Evolutionary conservation across 148 eudicot species (phyloP), one percentile per base, ranked within the genome.

Genomic region (Amaranthus palmeri): DNA sequence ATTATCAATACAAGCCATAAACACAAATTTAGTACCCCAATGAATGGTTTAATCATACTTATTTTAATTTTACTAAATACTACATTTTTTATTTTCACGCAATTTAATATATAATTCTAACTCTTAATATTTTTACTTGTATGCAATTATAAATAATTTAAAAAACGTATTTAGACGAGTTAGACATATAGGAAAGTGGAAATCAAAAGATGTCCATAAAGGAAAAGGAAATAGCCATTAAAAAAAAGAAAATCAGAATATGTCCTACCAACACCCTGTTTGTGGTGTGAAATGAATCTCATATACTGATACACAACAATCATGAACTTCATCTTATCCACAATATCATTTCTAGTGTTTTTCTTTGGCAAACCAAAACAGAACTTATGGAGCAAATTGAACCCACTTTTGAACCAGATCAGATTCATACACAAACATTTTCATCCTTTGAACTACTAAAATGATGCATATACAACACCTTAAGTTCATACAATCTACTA

Each of bases 401-500:
- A 42, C 50, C 45, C 14, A 44, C 40, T 18, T 15, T 12, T 36
- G 49, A 45, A 51, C 25, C 52, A 43, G 54, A 44, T 3, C 3
- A 63, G 2, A 48, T 2, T 40, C 36, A 13, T 5, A n/a, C 11
- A 4, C 44, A 62, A 4, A 64, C 2, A 15, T 55, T 12, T 5
- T 13, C 53, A 40, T 54, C 46, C 78, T 55, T 25, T 54, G 54
- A 67, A 57, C 14, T 41, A 4, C 17, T 40, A 73, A 14, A 40
- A 87, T 87, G 88, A 68, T 77, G 84, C 87, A 25, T 25, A 25
- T 25, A 25, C 36, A 77, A 47, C 76, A 64, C 77, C 67, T 84
- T 25, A 83, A 78, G 72, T 56, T 83, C 70, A 60, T 62, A 48
- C 88, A 78, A 54, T 70, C 79, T 5, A 74, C 82, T 4, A 59